A percentile compares a stretch with the other conserved stretches of the same genome.
Evolutionary conservation across 2,329 filamentous ascomycete species (phyloP).

Genomic region (Ophiostoma sp.): DNA sequence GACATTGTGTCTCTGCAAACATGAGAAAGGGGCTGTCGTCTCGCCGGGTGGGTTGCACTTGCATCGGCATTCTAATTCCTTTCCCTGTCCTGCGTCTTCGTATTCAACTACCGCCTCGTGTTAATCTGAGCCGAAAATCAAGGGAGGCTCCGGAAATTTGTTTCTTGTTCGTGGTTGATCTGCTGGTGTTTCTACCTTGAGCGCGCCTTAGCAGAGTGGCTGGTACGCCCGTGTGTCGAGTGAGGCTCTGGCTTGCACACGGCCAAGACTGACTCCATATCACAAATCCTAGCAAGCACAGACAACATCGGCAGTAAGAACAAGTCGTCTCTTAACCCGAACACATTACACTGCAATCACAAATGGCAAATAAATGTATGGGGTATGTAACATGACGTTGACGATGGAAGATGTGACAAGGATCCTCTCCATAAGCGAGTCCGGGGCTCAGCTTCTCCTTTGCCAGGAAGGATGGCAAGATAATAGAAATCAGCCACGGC

Average conservation of each 20-base stretch:
- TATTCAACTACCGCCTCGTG: too few species aligned
- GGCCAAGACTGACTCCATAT: too few species aligned
- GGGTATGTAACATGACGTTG: neutral
- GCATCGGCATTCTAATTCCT: neutral
- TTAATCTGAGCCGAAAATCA: too few species aligned
- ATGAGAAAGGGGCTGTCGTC: neutral
- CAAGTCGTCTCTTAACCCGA: neutral
- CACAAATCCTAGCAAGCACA: too few species aligned
- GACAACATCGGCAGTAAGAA: neutral
- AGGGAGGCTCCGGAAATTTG: too few species aligned
- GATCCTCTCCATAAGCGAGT: neutral
- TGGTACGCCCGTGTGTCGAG: too few species aligned
- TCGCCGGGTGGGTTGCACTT: neutral
- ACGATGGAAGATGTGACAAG: neutral
- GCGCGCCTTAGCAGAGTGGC: too few species aligned
- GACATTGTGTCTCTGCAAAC: too few species aligned
- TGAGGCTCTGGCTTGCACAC: too few species aligned
- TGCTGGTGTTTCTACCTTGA: too few species aligned
- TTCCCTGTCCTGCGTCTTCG: neutral
- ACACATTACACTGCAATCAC: neutral
- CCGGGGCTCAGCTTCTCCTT: neutral
- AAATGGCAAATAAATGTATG: too few species aligned
- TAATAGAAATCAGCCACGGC: neutral
- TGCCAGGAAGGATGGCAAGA: neutral
- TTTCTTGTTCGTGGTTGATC: too few species aligned